These are phyloP conservation scores for Boletus semigastroideus DNA, from an alignment of 1,284 basidiomycete genomes.

Conservation along the genomic window DNA sequence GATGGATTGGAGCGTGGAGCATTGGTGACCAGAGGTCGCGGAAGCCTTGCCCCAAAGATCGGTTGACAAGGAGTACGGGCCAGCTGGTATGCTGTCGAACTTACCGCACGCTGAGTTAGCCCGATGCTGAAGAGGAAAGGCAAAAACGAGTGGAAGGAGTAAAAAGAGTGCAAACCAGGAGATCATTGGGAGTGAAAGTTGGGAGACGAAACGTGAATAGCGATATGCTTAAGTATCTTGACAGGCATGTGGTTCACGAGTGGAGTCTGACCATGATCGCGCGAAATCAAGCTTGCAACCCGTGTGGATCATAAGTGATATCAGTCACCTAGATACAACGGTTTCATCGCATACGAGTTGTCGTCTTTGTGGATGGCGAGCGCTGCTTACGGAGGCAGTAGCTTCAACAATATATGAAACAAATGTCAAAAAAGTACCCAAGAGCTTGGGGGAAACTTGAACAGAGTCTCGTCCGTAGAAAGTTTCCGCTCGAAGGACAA, in stretches of 20 bases:
- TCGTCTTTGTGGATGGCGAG: background rate
- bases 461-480: background rate
- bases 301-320: background rate
- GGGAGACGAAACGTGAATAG: background rate
- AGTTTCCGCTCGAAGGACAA: background rate
- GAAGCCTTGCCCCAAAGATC: conserved; percentile 53
- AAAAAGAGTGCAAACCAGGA: conserved; percentile 13
- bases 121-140: conserved; percentile 17
- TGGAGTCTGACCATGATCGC: background rate
- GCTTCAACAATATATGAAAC: background rate
- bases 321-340: background rate
- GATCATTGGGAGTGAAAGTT: conserved; percentile 14
- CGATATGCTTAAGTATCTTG: conserved; percentile 12
- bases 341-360: background rate
- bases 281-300: background rate
- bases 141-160: conserved; percentile 22
- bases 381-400: background rate
- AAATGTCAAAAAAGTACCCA: too few relatives aligned
- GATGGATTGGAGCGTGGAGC: conserved; percentile 49
- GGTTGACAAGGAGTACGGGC: conserved; percentile 47
- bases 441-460: background rate
- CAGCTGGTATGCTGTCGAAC: conserved; percentile 48
- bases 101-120: conserved; percentile 40
- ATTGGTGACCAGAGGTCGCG: conserved; percentile 54
- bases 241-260: background rate